Conservation (phyloP, 2,329 filamentous ascomycete species). For the Myriosclerotinia duriaeana region DNA sequence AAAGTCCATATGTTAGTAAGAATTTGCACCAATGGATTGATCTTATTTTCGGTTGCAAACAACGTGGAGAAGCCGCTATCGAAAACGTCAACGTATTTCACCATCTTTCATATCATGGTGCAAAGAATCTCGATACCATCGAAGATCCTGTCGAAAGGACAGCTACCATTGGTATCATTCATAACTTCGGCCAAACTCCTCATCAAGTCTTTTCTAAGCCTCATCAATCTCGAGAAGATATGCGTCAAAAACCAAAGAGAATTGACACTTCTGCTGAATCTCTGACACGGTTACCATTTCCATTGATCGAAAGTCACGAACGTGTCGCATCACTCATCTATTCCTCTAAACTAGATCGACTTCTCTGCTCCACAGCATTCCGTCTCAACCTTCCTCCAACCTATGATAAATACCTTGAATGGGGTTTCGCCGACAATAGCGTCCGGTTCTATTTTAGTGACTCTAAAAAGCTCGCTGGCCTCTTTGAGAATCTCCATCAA, state of each 20-base stretch:
- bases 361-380: slow-evolving; percentile 81
- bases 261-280: slow-evolving; percentile 77
- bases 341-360: slow-evolving; percentile 74
- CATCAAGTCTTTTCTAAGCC: slow-evolving; percentile 86
- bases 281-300: slow-evolving; percentile 74
- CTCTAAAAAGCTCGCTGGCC: slow-evolving; percentile 75
- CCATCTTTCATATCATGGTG: slow-evolving; percentile 90
- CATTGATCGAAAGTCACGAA: slow-evolving; percentile 71
- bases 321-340: slow-evolving; percentile 77
- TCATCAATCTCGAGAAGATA: slow-evolving; percentile 74
- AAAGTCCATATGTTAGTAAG: slow-evolving; percentile 88
- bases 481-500: slow-evolving; percentile 92
- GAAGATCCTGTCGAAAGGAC: slow-evolving; percentile 82
- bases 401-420: slow-evolving; percentile 91
- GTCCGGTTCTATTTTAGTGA: slow-evolving; percentile 88
- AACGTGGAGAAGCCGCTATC: slow-evolving; percentile 86
- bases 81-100: slow-evolving; percentile 96
- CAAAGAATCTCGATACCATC: slow-evolving; percentile 88
- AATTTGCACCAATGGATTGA: slow-evolving; percentile 95
- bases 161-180: slow-evolving; percentile 91
- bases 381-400: slow-evolving; percentile 80
- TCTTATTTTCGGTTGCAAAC: slow-evolving; percentile 89
- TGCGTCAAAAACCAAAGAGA: slow-evolving; percentile 62
- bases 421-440: slow-evolving; percentile 92
- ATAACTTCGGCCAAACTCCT: slow-evolving; percentile 97